Conservation (phyloP, 768 basidiomycete species). For the Lanmaoa rubissima region DNA sequence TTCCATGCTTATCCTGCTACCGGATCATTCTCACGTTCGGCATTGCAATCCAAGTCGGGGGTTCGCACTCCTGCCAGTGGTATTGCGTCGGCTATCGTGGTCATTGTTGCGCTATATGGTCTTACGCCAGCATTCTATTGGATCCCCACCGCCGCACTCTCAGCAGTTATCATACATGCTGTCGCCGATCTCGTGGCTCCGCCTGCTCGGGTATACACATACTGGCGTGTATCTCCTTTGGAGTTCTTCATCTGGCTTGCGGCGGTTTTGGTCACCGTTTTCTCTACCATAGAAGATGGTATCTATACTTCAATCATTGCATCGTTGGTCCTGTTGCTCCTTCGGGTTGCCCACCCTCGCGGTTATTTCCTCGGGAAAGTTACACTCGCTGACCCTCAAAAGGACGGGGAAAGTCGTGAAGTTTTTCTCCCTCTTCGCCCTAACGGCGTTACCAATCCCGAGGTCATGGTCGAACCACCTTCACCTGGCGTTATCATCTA, state of each 20-base stretch:
- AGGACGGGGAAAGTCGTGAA: slow-evolving; percentile 51
- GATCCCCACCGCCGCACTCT: slow-evolving; percentile 80
- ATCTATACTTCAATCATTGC: slow-evolving; percentile 85
- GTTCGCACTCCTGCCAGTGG: slow-evolving; percentile 96
- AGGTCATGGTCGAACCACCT: slow-evolving; percentile 73
- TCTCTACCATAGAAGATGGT: slow-evolving; percentile 92
- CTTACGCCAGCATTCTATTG: slow-evolving; percentile 91
- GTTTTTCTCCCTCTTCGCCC: slow-evolving; percentile 78
- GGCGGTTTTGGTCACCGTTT: slow-evolving; percentile 85
- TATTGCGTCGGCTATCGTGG: slow-evolving; percentile 78
- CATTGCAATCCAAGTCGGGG: slow-evolving; percentile 93
- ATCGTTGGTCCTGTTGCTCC: slow-evolving; percentile 74
- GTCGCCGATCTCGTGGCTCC: slow-evolving; percentile 86
- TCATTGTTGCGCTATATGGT: slow-evolving; percentile 92
- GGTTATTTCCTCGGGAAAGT: slow-evolving; percentile 91
- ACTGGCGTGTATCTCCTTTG: slow-evolving; percentile 92
- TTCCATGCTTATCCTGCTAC: slow-evolving; percentile 96
- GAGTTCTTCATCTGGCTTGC: slow-evolving; percentile 90
- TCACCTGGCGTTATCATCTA: slow-evolving; percentile 88
- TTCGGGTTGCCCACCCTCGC: slow-evolving; percentile 85
- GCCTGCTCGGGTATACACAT: slow-evolving; percentile 77
- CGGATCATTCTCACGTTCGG: slow-evolving; percentile 98
- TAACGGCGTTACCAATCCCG: slow-evolving; percentile 61
- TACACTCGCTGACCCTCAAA: slow-evolving; percentile 44
- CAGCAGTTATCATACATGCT: slow-evolving; percentile 93